Base-by-base conservation (phyloP, 2,329 filamentous ascomycete genomes). In the Pyrenophora tritici-repentis region DNA sequence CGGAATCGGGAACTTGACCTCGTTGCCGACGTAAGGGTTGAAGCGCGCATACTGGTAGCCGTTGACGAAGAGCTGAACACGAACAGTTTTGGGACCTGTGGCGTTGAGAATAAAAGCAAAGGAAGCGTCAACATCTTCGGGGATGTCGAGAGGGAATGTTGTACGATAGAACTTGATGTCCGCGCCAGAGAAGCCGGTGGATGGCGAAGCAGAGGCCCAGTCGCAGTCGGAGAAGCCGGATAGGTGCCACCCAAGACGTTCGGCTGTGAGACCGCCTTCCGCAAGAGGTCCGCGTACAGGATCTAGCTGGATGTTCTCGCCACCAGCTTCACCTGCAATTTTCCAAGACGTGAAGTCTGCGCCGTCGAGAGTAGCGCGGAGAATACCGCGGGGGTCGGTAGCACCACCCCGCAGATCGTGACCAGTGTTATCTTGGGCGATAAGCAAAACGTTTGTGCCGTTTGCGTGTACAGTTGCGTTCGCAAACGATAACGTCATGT, bases 11-110 rank as follows among this genome's bases (percentile, higher is more conserved):
- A 84, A 87, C 13, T 78, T 74, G 13, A 81, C 75, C 71, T 87
- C 84, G 39, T 85, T 81, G 0, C 85, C 85, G 33, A 87, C 83
- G 42, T 81, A 78, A 0, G 84, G 83, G 52, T 82, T 80, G 61
- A 80, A 86, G 6, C 82, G 78, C 2, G 81, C 84, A 57, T 84
- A 86, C 62, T 86, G 83, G 59, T 86, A 87, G 0, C 84, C 84
- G 47, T 87, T 87, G n/a, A 86, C 78, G 47, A 83, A 86, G 2
- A 87, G 65, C 59, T 84, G 78, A 0, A 79, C 81, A 9, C 84
- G 76, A 10, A 82, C 76, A 0, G 76, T 75, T 13, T 72, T 69
- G 5, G 75, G 73, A 0, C 72, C 67, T 0, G 78, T 73, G 0
- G 81, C 79, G 0, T 76, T 77, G 2, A 86, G 70, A 2, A 77